Evolutionary conservation across 768 basidiomycete genomes (phyloP).

Genomic region (Collybia sordida): DNA sequence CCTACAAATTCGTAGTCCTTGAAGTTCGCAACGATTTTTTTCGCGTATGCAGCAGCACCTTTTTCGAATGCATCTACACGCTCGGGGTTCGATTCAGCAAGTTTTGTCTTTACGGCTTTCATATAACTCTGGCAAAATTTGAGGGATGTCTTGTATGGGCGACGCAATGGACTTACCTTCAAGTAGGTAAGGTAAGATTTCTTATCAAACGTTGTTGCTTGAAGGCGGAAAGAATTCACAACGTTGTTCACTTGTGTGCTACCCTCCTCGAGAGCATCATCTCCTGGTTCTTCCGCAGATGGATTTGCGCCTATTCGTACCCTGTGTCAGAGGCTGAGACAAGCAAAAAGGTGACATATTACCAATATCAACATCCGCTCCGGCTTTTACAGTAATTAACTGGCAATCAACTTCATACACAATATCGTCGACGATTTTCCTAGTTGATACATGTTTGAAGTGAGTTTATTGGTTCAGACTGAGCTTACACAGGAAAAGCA

Average conservation of each 20-base stretch:
- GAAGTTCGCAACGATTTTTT: constrained; percentile 89
- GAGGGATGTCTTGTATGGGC: no score
- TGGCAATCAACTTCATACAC: constrained; percentile 88
- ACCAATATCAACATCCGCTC: constrained; percentile 90
- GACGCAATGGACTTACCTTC: constrained; percentile 73
- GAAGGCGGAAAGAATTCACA: constrained; percentile 88
- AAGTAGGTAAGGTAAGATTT: constrained; percentile 80
- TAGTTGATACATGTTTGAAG: constrained; percentile 27
- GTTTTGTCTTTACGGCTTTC: constrained; percentile 80
- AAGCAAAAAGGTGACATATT: constrained; percentile 16
- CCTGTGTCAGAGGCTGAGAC: not conserved
- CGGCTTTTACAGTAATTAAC: constrained; percentile 66
- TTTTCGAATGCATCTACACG: constrained; percentile 79
- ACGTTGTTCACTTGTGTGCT: constrained; percentile 84
- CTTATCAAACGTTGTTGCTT: constrained; percentile 83
- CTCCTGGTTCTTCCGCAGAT: constrained; percentile 76
- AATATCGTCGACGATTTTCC: constrained; percentile 75
- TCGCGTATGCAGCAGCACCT: constrained; percentile 71
- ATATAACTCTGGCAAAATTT: constrained; percentile 77
- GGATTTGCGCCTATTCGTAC: constrained; percentile 78
- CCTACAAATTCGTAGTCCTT: constrained; percentile 93
- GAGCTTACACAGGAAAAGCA: constrained; percentile 79
- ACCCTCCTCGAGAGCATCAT: constrained; percentile 81
- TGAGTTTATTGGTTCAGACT: not conserved
- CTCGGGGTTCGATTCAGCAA: constrained; percentile 53